Conservation (phyloP, 1,284 basidiomycete genomes). For the Lentinus polychrous region DNA sequence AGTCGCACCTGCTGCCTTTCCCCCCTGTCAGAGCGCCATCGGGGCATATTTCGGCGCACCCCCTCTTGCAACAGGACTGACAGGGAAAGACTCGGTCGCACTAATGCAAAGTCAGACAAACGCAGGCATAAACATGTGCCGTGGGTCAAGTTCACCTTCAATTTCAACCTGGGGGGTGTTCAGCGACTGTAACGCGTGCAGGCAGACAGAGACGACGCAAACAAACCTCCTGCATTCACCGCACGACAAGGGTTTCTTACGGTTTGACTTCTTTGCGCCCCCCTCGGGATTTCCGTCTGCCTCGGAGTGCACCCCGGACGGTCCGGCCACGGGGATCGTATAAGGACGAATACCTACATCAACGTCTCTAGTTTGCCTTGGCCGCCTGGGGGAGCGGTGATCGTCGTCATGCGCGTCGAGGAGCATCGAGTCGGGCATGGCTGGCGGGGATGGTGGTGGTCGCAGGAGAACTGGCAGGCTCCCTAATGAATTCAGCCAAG, state of each 20-base stretch:
- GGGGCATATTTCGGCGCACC: slow-evolving; percentile 54
- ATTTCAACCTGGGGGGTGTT: slow-evolving; percentile 36
- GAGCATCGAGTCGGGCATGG: slow-evolving; percentile 11
- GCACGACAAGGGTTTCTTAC: slow-evolving; percentile 40
- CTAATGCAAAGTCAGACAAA: slow-evolving; percentile 24
- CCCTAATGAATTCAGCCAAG: neutral
- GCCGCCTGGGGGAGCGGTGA: slow-evolving; percentile 19
- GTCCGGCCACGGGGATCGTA: slow-evolving; percentile 16
- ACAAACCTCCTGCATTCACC: slow-evolving; percentile 51
- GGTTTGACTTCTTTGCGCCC: slow-evolving; percentile 31
- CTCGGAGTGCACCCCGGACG: slow-evolving; percentile 21
- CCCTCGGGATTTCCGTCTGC: slow-evolving; percentile 19
- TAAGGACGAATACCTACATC: slow-evolving; percentile 10
- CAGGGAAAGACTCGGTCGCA: slow-evolving; percentile 59
- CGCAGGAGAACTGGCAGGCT: slow-evolving; percentile 1
- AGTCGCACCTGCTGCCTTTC: slow-evolving; percentile 26
- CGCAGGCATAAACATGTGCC: slow-evolving; percentile 4
- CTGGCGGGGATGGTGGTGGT: slow-evolving; percentile 6
- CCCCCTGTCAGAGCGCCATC: slow-evolving; percentile 37
- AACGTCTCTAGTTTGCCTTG: slow-evolving; percentile 11
- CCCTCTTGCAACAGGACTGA: slow-evolving; percentile 53
- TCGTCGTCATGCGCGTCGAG: slow-evolving; percentile 19
- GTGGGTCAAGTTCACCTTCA: slow-evolving; percentile 34
- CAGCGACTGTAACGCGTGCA: slow-evolving; percentile 1
- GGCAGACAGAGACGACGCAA: neutral